Percentiles rank a stretch among this genome's conserved stretches.
These are phyloP conservation scores for Mycena galericulata DNA, from an alignment of 768 basidiomycete species.

Conservation along the genomic window DNA sequence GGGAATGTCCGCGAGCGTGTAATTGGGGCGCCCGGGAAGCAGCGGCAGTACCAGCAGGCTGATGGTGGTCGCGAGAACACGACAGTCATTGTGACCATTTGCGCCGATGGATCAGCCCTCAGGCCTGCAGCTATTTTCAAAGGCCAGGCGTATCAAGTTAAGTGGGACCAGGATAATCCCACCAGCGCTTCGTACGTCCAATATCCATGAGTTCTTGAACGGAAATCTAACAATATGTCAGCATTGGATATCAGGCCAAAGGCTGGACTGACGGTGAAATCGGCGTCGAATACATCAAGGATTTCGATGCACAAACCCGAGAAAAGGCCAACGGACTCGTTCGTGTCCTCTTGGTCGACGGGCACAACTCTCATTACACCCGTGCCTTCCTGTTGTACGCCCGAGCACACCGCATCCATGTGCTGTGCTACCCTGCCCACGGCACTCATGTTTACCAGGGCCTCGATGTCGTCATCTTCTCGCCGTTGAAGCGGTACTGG, in stretches of 20 bases:
- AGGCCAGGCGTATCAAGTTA: neutral
- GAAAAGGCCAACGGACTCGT: neutral
- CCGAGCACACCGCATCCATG: conserved; percentile 41
- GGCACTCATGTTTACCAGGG: conserved; percentile 53
- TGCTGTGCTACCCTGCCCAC: conserved; percentile 58
- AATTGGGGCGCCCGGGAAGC: conserved; percentile 30
- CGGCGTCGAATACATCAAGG: neutral
- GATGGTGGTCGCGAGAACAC: conserved; percentile 51
- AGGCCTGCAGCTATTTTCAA: conserved; percentile 37
- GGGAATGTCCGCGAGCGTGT: conserved; percentile 34
- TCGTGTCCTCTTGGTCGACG: neutral
- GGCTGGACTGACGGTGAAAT: neutral
- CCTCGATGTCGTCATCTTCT: conserved; percentile 52
- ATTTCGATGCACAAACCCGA: conserved; percentile 2
- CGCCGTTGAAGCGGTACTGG: conserved; percentile 43
- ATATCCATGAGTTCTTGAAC: neutral
- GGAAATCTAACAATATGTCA: neutral
- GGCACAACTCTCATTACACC: conserved; percentile 41
- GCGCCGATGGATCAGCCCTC: conserved; percentile 48
- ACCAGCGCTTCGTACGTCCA: neutral
- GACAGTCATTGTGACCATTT: conserved; percentile 56
- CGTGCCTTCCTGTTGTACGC: conserved; percentile 48
- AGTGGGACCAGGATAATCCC: neutral
- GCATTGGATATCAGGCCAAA: neutral
- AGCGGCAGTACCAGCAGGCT: conserved; percentile 48